phyloP scores from a whole-genome alignment of 106 monocot genomes.

The Dendrobium catenatum region DNA sequence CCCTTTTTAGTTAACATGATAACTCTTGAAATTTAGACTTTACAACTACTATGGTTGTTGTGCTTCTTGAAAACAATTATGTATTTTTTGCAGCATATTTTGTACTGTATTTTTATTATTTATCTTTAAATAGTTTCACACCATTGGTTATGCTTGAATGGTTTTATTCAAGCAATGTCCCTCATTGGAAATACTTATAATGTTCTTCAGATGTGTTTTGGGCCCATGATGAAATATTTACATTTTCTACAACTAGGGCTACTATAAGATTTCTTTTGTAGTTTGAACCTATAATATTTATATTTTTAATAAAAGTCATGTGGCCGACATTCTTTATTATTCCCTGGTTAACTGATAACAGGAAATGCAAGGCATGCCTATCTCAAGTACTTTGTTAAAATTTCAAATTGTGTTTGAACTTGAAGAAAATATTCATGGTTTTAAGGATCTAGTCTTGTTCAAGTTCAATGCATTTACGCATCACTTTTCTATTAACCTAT shows the following conservation, averaged over 20 bases:
- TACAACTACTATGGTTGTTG: too few relatives aligned
- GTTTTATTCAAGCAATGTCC: neutral
- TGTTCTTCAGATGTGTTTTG: neutral
- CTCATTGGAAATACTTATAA: too few relatives aligned
- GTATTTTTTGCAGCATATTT: too few relatives aligned
- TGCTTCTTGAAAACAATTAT: too few relatives aligned
- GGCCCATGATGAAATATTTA: neutral
- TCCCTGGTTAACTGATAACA: neutral
- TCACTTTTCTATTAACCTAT: neutral
- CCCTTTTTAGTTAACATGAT: neutral
- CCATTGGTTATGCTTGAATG: neutral
- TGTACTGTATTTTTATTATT: too few relatives aligned
- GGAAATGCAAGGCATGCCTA: neutral
- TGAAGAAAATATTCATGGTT: slow-evolving; percentile 4
- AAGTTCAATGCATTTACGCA: neutral
- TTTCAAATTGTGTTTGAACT: neutral
- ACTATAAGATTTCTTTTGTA: neutral
- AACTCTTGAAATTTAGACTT: too few relatives aligned
- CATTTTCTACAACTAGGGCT: neutral
- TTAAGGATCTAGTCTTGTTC: neutral
- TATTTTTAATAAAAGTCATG: neutral
- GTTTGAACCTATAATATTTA: too few relatives aligned
- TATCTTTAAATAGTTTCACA: neutral
- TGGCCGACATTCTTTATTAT: neutral
- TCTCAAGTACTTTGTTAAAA: neutral